Conservation (phyloP, 2,329 filamentous ascomycete genomes). For the Ceratocystis papillata region DNA sequence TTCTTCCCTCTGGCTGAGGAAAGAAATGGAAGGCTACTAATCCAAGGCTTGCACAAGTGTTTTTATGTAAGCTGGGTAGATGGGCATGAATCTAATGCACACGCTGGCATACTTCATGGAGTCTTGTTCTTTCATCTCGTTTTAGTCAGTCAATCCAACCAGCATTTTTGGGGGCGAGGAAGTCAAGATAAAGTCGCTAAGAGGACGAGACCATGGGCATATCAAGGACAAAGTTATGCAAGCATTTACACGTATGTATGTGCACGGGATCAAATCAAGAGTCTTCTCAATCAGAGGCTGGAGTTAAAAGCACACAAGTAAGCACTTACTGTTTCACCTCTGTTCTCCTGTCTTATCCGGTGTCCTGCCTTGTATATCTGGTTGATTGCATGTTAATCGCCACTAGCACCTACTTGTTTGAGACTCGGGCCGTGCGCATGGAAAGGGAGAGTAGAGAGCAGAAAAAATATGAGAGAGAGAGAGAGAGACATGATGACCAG, state of each 20-base stretch:
- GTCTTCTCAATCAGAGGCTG: background rate
- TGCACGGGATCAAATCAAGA: background rate
- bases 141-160: too few relatives aligned
- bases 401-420: background rate
- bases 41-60: too few relatives aligned
- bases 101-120: too few relatives aligned
- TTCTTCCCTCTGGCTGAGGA: too few relatives aligned
- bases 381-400: background rate
- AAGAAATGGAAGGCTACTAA: too few relatives aligned
- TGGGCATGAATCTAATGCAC: too few relatives aligned
- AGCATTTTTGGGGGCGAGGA: background rate
- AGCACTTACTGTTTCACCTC: background rate
- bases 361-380: too few relatives aligned
- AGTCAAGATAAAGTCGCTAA: background rate
- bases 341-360: background rate
- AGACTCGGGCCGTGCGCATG: slow-evolving; percentile 4
- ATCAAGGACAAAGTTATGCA: too few relatives aligned
- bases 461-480: background rate
- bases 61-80: too few relatives aligned
- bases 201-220: background rate
- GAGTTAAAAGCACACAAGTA: background rate
- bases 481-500: background rate
- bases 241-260: too few relatives aligned
- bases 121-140: too few relatives aligned
- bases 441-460: background rate